Conservation (phyloP, 768 basidiomycete genomes). For the Russula brevipes region DNA sequence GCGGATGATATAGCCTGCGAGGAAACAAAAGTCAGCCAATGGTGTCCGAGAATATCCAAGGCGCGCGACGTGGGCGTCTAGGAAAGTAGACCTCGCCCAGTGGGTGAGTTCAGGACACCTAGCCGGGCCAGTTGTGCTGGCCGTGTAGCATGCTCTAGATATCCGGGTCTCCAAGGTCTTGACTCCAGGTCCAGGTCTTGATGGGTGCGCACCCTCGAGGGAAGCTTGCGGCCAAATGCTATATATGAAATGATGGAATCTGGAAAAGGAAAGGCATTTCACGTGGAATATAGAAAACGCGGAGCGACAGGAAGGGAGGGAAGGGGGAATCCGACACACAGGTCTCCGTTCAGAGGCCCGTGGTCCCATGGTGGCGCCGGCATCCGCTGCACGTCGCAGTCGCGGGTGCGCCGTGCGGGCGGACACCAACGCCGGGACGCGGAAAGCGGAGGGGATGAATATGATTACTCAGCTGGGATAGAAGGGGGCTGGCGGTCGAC, state of each 20-base stretch:
- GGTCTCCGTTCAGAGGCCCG: conserved; percentile 6
- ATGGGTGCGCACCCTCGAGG: conserved; percentile 6
- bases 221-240: background rate
- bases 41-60: background rate
- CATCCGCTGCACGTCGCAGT: conserved; percentile 17
- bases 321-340: conserved; percentile 8
- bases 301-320: background rate
- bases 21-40: background rate
- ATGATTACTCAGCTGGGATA: conserved; percentile 15
- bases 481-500: background rate
- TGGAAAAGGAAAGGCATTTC: conserved; percentile 11
- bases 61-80: no score
- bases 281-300: background rate
- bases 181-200: conserved; percentile 2
- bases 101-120: no score
- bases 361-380: conserved; percentile 5
- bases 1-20: background rate
- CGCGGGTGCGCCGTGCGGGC: conserved; percentile 14
- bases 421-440: conserved; percentile 12
- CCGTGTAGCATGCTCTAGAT: background rate
- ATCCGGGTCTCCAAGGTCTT: background rate
- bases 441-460: background rate
- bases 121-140: background rate
- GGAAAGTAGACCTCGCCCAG: background rate
- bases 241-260: background rate